Percentiles rank a stretch among this genome's conserved stretches.
These are phyloP conservation scores for Eucalyptus pumila DNA, from an alignment of 345 rosid genomes.

Conservation along the genomic window DNA sequence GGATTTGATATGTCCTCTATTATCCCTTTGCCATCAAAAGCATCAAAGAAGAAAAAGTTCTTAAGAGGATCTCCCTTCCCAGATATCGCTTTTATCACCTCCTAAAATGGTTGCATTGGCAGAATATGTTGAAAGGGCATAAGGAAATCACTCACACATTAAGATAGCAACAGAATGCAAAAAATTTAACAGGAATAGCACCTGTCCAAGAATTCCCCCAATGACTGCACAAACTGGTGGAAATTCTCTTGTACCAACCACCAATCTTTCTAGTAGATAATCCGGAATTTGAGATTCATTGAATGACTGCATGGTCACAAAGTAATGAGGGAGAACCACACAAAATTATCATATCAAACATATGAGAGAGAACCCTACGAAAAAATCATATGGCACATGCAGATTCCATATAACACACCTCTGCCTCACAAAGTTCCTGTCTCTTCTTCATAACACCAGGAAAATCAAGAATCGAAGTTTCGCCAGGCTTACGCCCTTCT, in stretches of 20 bases:
- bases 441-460: conserved; percentile 45
- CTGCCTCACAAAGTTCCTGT: conserved; percentile 60
- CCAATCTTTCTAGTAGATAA: conserved; percentile 62
- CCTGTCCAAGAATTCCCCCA: conserved; percentile 96
- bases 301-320: conserved; percentile 29
- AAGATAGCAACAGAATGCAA: neutral
- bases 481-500: conserved; percentile 45
- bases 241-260: conserved; percentile 35
- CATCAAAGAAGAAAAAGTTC: conserved; percentile 90
- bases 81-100: conserved; percentile 84
- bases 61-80: conserved; percentile 84
- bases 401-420: conserved; percentile 19
- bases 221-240: conserved; percentile 90
- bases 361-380: neutral
- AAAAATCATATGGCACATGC: neutral
- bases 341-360: neutral
- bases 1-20: conserved; percentile 62
- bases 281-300: conserved; percentile 52
- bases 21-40: conserved; percentile 77
- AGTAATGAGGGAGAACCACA: neutral
- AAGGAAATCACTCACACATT: neutral
- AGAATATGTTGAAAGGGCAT: neutral
- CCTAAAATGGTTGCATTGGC: conserved; percentile 27
- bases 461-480: conserved; percentile 41
- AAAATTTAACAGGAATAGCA: conserved; percentile 1